Evolutionary conservation across 805 yeast species (phyloP).

Genomic region (Pichia rugopelliculosa): DNA sequence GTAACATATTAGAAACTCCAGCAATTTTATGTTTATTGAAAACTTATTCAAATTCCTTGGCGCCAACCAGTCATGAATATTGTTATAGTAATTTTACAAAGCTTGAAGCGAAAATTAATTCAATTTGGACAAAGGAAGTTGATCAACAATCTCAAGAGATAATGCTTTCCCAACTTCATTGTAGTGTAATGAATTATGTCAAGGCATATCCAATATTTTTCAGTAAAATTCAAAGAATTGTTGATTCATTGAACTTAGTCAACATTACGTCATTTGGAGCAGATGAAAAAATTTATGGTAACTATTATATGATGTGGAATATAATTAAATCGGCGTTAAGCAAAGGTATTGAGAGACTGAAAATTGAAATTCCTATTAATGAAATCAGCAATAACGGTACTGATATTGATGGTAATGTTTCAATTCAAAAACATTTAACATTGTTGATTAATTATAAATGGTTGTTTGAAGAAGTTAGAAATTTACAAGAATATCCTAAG

Average conservation of each 20-base stretch:
- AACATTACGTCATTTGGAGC: constrained; percentile 13
- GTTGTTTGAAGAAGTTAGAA: constrained; percentile 36
- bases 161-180: constrained; percentile 18
- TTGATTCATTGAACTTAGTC: constrained; percentile 11
- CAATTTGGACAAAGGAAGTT: constrained; percentile 53
- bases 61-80: constrained; percentile 59
- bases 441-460: constrained; percentile 49
- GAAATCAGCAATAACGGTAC: neutral
- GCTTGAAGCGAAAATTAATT: constrained; percentile 41
- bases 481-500: constrained; percentile 18
- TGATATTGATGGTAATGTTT: constrained; percentile 11
- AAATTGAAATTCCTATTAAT: constrained; percentile 3
- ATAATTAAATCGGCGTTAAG: constrained; percentile 12
- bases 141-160: constrained; percentile 44
- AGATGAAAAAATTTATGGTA: constrained; percentile 14
- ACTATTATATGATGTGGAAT: constrained; percentile 20
- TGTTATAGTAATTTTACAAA: constrained; percentile 43
- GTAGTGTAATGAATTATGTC: constrained; percentile 36
- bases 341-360: constrained; percentile 8
- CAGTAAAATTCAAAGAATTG: constrained; percentile 30
- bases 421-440: constrained; percentile 27
- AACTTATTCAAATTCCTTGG: constrained; percentile 28
- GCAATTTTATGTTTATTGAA: constrained; percentile 38
- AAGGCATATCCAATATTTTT: constrained; percentile 42
- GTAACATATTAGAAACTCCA: constrained; percentile 36